phyloP scores from a whole-genome alignment of 768 basidiomycete genomes.

The Boletus barrowsii region DNA sequence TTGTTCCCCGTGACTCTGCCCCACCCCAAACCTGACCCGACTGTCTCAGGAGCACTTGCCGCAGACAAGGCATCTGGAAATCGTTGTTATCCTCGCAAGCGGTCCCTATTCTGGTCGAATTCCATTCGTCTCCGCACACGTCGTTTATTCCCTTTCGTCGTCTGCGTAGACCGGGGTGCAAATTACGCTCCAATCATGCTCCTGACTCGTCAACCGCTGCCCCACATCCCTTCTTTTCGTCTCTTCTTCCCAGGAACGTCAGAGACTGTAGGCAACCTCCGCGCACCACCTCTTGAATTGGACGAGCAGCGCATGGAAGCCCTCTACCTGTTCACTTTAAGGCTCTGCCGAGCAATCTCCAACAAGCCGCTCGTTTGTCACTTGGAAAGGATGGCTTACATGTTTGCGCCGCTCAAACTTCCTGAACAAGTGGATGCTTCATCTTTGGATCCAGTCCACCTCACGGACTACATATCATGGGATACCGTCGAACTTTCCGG shows the following conservation, averaged over 20 bases:
- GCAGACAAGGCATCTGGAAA: conserved; percentile 40
- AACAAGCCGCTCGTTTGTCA: conserved; percentile 68
- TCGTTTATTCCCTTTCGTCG: conserved; percentile 39
- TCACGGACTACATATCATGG: conserved; percentile 61
- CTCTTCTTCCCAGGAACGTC: conserved; percentile 56
- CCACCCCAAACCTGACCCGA: background rate
- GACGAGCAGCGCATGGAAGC: conserved; percentile 43
- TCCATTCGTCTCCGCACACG: conserved; percentile 24
- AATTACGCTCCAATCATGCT: conserved; percentile 60
- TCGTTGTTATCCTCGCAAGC: conserved; percentile 54
- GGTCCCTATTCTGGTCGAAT: conserved; percentile 67
- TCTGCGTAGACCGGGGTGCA: conserved; percentile 28
- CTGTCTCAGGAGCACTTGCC: conserved; percentile 8
- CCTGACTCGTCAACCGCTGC: conserved; percentile 66
- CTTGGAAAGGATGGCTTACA: conserved; percentile 55
- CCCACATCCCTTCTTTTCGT: conserved; percentile 51
- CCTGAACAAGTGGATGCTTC: conserved; percentile 28
- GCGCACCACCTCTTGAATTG: conserved; percentile 48
- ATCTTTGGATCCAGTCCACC: conserved; percentile 21
- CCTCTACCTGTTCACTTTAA: conserved; percentile 60
- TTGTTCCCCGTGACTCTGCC: conserved; percentile 34
- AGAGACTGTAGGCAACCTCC: conserved; percentile 41
- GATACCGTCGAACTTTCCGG: conserved; percentile 51
- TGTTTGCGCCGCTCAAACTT: conserved; percentile 59
- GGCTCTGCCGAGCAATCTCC: conserved; percentile 56